These are phyloP conservation scores for Epithemia pelagica DNA, from an alignment of 108 stramenopile species.

Conservation along the genomic window DNA sequence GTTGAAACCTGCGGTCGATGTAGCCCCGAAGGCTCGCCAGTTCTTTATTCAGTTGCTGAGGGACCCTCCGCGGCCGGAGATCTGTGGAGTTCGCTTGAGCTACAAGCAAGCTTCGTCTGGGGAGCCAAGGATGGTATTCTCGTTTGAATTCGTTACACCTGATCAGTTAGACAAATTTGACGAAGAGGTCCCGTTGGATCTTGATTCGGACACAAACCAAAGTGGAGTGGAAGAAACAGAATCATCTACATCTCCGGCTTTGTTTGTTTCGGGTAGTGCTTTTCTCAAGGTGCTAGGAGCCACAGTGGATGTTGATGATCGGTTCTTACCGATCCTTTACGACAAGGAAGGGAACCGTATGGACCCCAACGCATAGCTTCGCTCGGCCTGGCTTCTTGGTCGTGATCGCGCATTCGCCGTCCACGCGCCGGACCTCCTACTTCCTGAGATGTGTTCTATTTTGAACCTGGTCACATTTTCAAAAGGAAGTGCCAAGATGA, in stretches of 20 bases:
- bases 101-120: slow-evolving; percentile 62
- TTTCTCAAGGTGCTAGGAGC: slow-evolving; percentile 82
- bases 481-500: too few species aligned
- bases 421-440: too few species aligned
- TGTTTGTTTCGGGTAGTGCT: slow-evolving; percentile 68
- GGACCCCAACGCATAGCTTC: slow-evolving; percentile 79
- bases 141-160: slow-evolving; percentile 65
- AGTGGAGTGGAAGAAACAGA: slow-evolving; percentile 52
- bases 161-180: slow-evolving; percentile 43
- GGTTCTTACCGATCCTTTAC: slow-evolving; percentile 40
- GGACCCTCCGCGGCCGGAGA: slow-evolving; percentile 17
- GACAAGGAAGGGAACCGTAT: slow-evolving; percentile 67
- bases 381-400: too few species aligned
- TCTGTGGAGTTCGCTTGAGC: slow-evolving; percentile 38
- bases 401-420: too few species aligned
- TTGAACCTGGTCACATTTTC: too few species aligned
- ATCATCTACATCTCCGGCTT: slow-evolving; percentile 61
- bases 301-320: slow-evolving; percentile 57
- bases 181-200: slow-evolving; percentile 80
- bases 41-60: slow-evolving; percentile 38
- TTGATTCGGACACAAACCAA: slow-evolving; percentile 62
- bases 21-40: slow-evolving; percentile 60
- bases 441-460: too few species aligned
- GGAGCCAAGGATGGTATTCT: slow-evolving; percentile 76
- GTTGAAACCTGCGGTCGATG: slow-evolving; percentile 54